Base-by-base conservation (phyloP, 768 basidiomycete genomes). In the Rhodotorula babjevae region DNA sequence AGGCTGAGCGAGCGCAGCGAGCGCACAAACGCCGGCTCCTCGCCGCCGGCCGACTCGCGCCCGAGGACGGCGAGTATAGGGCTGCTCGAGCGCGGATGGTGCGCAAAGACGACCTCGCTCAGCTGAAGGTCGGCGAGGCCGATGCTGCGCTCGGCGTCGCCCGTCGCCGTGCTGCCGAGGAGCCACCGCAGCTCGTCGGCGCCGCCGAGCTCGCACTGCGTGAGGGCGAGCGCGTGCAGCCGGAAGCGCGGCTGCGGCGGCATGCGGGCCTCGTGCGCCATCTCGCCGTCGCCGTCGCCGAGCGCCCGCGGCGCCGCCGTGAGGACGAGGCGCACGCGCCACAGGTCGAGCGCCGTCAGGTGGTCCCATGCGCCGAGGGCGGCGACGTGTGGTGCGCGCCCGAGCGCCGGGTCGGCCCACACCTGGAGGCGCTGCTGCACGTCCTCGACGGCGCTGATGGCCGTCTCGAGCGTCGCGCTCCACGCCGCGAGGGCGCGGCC, bases 301-400 rank as follows among this genome's bases (percentile, higher is more conserved):
- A 11, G 23, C 21, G 18, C 44, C 5, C 36, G 5, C 12, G 8
- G 14, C n/a, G 18, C 9, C 23, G 49, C 1, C 1, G 60, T 36
- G 23, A 72, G 50, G 21, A 33, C 62, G 65, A 72, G 56, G 12
- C 23, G 42, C 1, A 67, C 71, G 25, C 44, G 58, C 71, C 71
- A 72, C 27, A 72, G 50, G 47, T 72, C 65, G 56, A 72, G 65
- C 7, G 31, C 12, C n/a, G 65, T 59, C 29, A 72, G 61, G 47
- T 3, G n/a, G 18, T 23, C n/a, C 65, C 65, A 72, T 3, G 40
- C 19, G 25, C 33, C 27, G 2, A 72, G 46, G 8, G 59, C 71
- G 5, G 7, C 25, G 50, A 63, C 49, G 40, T 67, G 56, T 18
- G 65, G 71, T 5, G 66, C 40, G 50, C 27, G 12, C 1, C n/a